Percentiles rank a stretch among this genome's conserved stretches.
phyloP scores from a whole-genome alignment of 2,329 filamentous ascomycete genomes.

The Ilyonectria destructans region DNA sequence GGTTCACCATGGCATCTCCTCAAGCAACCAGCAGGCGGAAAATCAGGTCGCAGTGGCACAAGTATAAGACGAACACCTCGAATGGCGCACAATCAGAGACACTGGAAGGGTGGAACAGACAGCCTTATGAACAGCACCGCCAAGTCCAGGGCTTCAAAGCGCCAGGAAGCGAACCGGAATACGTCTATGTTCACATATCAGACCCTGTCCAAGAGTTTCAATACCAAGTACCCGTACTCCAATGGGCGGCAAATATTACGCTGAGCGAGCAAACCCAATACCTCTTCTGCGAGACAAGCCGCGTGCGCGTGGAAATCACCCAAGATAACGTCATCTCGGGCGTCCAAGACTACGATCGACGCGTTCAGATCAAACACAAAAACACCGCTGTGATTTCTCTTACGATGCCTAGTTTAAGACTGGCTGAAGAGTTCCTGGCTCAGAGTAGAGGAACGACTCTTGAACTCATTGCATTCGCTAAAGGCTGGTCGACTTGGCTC shows the following conservation, averaged over 20 bases:
- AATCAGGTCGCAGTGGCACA: conserved; percentile 25
- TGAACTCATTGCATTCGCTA: conserved; percentile 26
- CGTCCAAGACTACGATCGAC: conserved; percentile 17
- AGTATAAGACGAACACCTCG: not conserved
- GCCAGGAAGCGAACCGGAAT: not conserved
- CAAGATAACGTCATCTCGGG: not conserved
- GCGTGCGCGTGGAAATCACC: not conserved
- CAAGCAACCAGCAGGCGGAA: not conserved
- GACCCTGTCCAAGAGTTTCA: conserved; percentile 4
- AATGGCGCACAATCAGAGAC: not conserved
- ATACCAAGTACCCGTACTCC: conserved; percentile 21
- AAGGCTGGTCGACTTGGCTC: conserved; percentile 34
- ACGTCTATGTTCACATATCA: conserved; percentile 8
- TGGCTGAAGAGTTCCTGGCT: not conserved
- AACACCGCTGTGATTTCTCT: conserved; percentile 19
- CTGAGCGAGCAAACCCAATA: conserved; percentile 32
- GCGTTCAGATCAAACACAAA: conserved; percentile 2
- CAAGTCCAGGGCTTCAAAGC: conserved; percentile 12
- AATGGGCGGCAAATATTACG: conserved; percentile 17
- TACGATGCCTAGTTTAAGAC: not conserved
- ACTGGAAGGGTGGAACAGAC: conserved; percentile 9
- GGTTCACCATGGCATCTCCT: conserved; percentile 16
- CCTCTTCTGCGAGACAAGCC: conserved; percentile 23
- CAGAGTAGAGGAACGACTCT: not conserved
- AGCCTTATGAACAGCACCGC: not conserved